Evolutionary conservation across 2,329 filamentous ascomycete species (phyloP), one percentile per base, ranked within the genome.

Genomic region (Monosporascus sp.): DNA sequence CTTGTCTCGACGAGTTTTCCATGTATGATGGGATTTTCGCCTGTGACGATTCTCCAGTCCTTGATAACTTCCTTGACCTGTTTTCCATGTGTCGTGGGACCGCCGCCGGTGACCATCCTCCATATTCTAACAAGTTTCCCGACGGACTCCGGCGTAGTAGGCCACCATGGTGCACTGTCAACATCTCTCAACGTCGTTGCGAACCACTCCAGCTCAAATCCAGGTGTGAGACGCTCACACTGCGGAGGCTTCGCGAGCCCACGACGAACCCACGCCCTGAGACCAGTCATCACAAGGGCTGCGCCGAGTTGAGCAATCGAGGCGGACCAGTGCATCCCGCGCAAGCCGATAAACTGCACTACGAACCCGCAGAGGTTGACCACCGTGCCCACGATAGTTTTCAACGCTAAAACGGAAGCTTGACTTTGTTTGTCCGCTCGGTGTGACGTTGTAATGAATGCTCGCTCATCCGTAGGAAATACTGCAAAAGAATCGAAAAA

Each of bases 151-250:
- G 40, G 11, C 3, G 14, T 19, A 20, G 3, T n/a, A 19, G 47
- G 49, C 36, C 38, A 14, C 53, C 53, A 54, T 4, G 55, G 55
- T 40, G 53, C 52, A 20, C 26, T 36, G 17, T 27, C 16, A 24
- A 22, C 26, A 36, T 59, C 45, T 37, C 37, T 55, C 9, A 63
- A 22, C 22, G 54, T 50, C 22, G 57, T 53, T 9, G 64, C 59
- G 9, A 66, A 54, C 66, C 66, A 68, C 17, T 67, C 65, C 2
- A 69, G 56, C 44, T 69, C 66, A 49, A 57, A 58, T 3, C 51
- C 55, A 3, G 49, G 20, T 2, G 53, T 40, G 3, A 63, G 38
- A 9, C 26, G 47, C 20, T 51, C n/a, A 9, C 48, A 37, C n/a
- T 45, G 37, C 3, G 57, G 60, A 27, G 19, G 40, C 37, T 49